Evolutionary conservation across 192 early-diverging fungal genomes (phyloP).

Genomic region (Entomortierella beljakovae): DNA sequence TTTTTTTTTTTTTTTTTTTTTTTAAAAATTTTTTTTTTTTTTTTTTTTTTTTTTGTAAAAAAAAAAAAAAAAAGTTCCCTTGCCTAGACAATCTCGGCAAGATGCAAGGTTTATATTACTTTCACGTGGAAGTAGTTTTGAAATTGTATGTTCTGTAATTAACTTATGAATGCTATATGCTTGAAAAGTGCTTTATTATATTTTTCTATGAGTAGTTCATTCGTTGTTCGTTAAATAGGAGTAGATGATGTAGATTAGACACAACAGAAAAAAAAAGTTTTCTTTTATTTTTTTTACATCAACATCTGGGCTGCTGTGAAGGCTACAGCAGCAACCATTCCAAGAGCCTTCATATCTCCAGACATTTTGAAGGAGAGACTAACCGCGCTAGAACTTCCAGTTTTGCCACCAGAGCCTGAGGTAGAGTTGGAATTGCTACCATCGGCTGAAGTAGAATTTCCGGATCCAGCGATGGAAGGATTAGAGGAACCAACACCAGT

Average conservation of each 20-base stretch:
- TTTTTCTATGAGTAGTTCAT: not conserved
- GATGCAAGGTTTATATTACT: no score
- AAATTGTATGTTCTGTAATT: no score
- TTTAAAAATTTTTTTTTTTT: not conserved
- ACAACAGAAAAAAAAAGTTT: not conserved
- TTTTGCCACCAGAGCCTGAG: not conserved
- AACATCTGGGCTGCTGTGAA: slow-evolving; percentile 3
- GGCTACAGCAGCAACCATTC: not conserved
- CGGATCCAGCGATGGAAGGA: not conserved
- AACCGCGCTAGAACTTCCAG: not conserved
- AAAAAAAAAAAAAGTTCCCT: no score
- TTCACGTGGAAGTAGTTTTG: no score
- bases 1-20: not conserved
- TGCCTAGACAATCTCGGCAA: no score
- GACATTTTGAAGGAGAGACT: not conserved
- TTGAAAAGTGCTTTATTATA: no score
- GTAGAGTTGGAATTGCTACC: not conserved
- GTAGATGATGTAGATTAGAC: not conserved
- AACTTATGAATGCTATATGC: no score
- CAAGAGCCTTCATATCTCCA: not conserved
- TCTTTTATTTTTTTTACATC: not conserved
- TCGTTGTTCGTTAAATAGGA: not conserved
- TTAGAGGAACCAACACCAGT: slow-evolving; percentile 5
- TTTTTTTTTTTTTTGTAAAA: not conserved
- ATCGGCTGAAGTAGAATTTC: not conserved